Evolutionary conservation across 1,139 yeast genomes (phyloP).

Genomic region (Zygoascus sp.): DNA sequence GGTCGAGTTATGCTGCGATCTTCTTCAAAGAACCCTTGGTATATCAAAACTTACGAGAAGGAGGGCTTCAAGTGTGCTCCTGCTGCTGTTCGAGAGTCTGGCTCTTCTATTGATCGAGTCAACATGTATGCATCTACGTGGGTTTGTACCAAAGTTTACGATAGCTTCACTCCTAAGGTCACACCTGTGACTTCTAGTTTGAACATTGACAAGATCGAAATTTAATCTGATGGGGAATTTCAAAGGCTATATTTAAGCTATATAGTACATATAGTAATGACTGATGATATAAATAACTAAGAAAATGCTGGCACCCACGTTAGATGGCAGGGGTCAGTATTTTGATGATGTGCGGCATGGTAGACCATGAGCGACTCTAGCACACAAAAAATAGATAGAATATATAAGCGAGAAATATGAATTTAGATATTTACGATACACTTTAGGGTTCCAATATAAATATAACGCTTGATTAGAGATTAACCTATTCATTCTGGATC

Average conservation of each 20-base stretch:
- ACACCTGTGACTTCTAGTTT: constrained; percentile 3
- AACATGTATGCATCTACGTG: constrained; percentile 89
- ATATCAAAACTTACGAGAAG: constrained; percentile 59
- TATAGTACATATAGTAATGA: neutral
- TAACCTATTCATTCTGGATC: neutral
- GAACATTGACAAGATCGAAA: constrained; percentile 11
- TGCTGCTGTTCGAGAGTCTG: constrained; percentile 61
- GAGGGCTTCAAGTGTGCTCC: constrained; percentile 64
- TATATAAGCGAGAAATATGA: no score
- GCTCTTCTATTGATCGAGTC: constrained; percentile 66
- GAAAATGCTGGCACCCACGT: no score
- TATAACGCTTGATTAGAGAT: neutral
- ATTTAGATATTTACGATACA: no score
- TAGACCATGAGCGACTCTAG: no score
- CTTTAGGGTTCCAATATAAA: no score
- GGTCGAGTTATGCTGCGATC: constrained; percentile 77
- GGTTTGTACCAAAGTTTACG: constrained; percentile 57
- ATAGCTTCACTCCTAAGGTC: constrained; percentile 9
- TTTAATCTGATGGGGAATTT: no score
- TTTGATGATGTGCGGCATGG: no score
- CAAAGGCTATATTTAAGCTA: no score
- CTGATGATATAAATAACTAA: neutral
- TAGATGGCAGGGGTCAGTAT: no score
- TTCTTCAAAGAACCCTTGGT: constrained; percentile 75
- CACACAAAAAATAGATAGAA: no score